Evolutionary conservation across 208 protist species (phyloP), one percentile per base, ranked within the genome.

Genomic region (Spongospora subterranea): DNA sequence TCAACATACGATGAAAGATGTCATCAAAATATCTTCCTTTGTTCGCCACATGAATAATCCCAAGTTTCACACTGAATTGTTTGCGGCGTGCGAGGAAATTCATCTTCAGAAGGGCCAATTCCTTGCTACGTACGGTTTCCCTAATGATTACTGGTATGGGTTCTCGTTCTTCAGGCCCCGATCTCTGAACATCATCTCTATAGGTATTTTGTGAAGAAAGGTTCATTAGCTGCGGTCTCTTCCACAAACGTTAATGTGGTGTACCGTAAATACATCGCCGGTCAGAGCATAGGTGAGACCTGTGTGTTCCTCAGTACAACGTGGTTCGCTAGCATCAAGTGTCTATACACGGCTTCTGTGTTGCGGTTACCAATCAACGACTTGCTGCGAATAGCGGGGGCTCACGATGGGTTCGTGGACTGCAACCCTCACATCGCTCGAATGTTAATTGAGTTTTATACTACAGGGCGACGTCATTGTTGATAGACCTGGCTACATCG

Each of bases 61-160:
- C n/a, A n/a, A 35, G 35, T 82, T 82, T 43, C 40, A 43, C n/a
- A 43, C 71, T n/a, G 71, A 82, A 35, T n/a, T 82, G 71, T 82
- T 82, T n/a, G 71, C 71, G 13, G 6, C 71, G 35, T 82, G 71
- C 71, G 71, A 82, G n/a, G 71, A 82, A n/a, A 43, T 82, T 43
- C 35, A 82, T 43, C n/a, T 82, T 20, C 71, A 82, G 71, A 6
- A 6, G 13, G 71, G 71, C 13, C 71, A 82, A 82, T 82, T 39
- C n/a, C n/a, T 82, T 20, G 71, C 71, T 20, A 82, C 71, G n/a
- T 6, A 6, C n/a, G 71, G 71, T 6, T 82, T 82, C n/a, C 71
- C n/a, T 20, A 39, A n/a, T 43, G 71, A 82, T 43, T 82, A 6
- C 17, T 82, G 71, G 71, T 82, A 35, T 20, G 71, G 13, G 40